Percentiles rank a stretch among this genome's conserved stretches.
phyloP scores from a whole-genome alignment of 768 basidiomycete genomes.

The Podaxis rugospora region DNA sequence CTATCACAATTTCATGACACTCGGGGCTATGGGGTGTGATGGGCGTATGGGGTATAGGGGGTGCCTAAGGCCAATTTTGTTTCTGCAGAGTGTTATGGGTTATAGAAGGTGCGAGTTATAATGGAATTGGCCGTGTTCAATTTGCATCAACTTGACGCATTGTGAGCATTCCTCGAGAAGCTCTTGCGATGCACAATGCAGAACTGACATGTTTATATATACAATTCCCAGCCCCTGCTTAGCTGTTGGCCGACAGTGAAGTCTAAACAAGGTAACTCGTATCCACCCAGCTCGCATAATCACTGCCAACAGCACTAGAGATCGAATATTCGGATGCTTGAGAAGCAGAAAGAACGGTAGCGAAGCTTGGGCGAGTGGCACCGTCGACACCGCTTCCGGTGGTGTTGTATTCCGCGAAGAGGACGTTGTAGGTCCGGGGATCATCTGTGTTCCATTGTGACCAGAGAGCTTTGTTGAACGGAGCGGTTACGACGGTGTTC shows the following conservation, averaged over 20 bases:
- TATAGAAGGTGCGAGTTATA: no score
- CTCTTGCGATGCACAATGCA: background rate
- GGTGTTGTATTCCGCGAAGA: constrained; percentile 43
- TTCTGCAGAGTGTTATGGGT: no score
- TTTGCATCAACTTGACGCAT: no score
- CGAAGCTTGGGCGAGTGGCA: constrained; percentile 34
- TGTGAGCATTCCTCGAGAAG: no score
- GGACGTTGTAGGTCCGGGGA: constrained; percentile 35
- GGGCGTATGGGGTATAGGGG: no score
- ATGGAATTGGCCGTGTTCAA: no score
- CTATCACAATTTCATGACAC: no score
- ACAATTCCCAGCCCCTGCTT: background rate
- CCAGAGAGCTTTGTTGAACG: constrained; percentile 40
- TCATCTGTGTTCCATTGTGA: constrained; percentile 37
- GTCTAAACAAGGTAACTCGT: constrained; percentile 29
- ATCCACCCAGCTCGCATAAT: constrained; percentile 44
- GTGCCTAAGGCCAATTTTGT: no score
- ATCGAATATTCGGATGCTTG: constrained; percentile 36
- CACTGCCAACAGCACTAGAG: constrained; percentile 41
- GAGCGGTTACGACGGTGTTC: constrained; percentile 36
- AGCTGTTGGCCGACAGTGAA: background rate
- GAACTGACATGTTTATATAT: background rate
- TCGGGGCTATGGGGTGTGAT: no score
- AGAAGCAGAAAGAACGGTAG: constrained; percentile 29
- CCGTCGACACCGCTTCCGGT: constrained; percentile 34